Conservation (phyloP, 1,139 yeast genomes). For the Yarrowia galli region DNA sequence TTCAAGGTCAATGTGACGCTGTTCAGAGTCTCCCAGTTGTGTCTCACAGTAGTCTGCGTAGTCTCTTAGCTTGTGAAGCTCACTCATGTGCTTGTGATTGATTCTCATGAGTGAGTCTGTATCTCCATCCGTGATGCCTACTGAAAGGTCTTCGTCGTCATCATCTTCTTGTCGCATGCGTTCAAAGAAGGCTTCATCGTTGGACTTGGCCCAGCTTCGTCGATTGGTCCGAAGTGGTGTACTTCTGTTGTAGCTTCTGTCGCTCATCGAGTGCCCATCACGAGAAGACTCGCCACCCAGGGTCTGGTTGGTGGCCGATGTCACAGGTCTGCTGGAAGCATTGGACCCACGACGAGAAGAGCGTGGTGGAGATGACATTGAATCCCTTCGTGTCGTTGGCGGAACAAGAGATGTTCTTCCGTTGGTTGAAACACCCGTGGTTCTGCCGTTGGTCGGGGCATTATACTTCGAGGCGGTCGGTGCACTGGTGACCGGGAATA, state of each 20-base stretch:
- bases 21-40: background rate
- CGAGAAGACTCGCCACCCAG: background rate
- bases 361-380: background rate
- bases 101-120: constrained; percentile 11
- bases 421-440: background rate
- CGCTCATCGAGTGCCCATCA: background rate
- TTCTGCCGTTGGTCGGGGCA: background rate
- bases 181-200: constrained; percentile 29
- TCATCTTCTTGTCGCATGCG: background rate
- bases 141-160: background rate
- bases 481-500: background rate
- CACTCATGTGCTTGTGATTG: constrained; percentile 9
- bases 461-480: background rate
- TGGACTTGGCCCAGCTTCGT: constrained; percentile 16
- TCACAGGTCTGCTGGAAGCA: background rate
- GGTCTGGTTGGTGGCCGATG: background rate
- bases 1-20: constrained; percentile 10
- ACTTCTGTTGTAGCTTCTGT: background rate
- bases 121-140: constrained; percentile 4
- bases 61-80: constrained; percentile 5
- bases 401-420: background rate
- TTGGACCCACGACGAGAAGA: background rate
- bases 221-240: background rate
- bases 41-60: constrained; percentile 20
- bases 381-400: background rate